These are phyloP conservation scores for Colletotrichum gloeosporioides DNA, from an alignment of 2,329 filamentous ascomycete species.

Conservation along the genomic window DNA sequence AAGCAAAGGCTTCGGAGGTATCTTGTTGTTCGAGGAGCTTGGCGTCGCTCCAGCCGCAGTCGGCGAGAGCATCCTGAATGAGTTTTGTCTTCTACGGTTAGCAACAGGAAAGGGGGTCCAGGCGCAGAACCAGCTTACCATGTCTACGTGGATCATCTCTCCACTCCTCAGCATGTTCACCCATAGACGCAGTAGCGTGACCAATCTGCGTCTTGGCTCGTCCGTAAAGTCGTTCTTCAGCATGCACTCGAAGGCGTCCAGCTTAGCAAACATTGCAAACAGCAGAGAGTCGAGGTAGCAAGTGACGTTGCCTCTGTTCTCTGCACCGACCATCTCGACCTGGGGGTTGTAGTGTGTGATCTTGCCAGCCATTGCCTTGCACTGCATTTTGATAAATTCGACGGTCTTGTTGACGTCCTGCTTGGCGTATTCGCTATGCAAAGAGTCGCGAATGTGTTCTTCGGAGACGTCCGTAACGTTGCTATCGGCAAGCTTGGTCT, in stretches of 20 bases:
- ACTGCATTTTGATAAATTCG: slow-evolving; percentile 77
- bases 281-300: slow-evolving; percentile 92
- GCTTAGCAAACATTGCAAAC: slow-evolving; percentile 93
- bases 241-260: slow-evolving; percentile 93
- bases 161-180: slow-evolving; percentile 90
- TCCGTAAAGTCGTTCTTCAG: slow-evolving; percentile 81
- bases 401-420: slow-evolving; percentile 77
- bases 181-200: slow-evolving; percentile 84
- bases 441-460: slow-evolving; percentile 63
- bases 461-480: slow-evolving; percentile 52
- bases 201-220: slow-evolving; percentile 72
- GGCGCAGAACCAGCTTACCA: slow-evolving; percentile 60
- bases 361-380: slow-evolving; percentile 81
- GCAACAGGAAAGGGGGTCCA: background rate
- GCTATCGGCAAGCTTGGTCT: slow-evolving; percentile 38
- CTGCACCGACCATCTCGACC: slow-evolving; percentile 79
- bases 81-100: slow-evolving; percentile 69
- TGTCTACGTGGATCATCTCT: slow-evolving; percentile 82
- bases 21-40: slow-evolving; percentile 84
- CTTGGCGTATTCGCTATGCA: slow-evolving; percentile 67
- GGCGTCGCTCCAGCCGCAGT: slow-evolving; percentile 90
- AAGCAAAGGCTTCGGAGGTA: slow-evolving; percentile 92
- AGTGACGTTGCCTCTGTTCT: slow-evolving; percentile 86
- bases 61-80: slow-evolving; percentile 80
- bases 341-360: slow-evolving; percentile 77